Conservation (phyloP, 2,329 filamentous ascomycete genomes). For the Escovopsis sp. region DNA sequence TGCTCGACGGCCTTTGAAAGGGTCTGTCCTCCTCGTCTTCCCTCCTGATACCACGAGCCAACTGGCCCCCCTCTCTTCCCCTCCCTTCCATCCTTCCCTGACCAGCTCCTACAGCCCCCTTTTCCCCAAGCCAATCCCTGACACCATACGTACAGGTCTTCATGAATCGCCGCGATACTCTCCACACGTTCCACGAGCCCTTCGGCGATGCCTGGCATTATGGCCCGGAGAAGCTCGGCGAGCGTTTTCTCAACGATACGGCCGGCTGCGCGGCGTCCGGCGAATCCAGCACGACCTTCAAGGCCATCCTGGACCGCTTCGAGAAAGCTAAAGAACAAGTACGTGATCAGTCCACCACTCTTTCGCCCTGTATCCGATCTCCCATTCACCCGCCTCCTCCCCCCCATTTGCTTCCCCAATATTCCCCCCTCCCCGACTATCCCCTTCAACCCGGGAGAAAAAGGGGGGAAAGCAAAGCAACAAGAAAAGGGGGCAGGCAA, state of each 20-base stretch:
- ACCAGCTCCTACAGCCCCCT: too few species aligned
- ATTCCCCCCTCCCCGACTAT: too few species aligned
- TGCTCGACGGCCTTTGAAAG: slow-evolving; percentile 96
- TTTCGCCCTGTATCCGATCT: too few species aligned
- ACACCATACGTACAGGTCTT: slow-evolving; percentile 50
- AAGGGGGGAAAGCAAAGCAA: too few species aligned
- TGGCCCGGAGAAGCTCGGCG: slow-evolving; percentile 73
- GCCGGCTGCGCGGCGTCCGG: slow-evolving; percentile 42
- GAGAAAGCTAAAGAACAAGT: slow-evolving; percentile 61
- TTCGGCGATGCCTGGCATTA: slow-evolving; percentile 97
- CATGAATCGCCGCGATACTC: slow-evolving; percentile 74
- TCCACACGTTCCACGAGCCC: slow-evolving; percentile 83
- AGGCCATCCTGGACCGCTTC: slow-evolving; percentile 62
- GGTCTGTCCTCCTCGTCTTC: slow-evolving; percentile 30
- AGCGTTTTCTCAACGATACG: slow-evolving; percentile 59
- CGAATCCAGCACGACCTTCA: slow-evolving; percentile 55
- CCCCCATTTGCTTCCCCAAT: too few species aligned
- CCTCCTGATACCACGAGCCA: too few species aligned
- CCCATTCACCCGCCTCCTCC: too few species aligned
- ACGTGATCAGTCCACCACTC: slow-evolving; percentile 16
- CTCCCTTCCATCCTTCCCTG: too few species aligned
- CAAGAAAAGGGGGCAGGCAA: too few species aligned
- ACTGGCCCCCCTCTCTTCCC: too few species aligned
- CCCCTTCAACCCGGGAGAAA: too few species aligned
- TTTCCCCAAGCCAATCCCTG: background rate